A percentile compares a stretch with the other conserved stretches of the same genome.
Conservation (phyloP, 116 monocot species). For the Cymodocea nodosa region DNA sequence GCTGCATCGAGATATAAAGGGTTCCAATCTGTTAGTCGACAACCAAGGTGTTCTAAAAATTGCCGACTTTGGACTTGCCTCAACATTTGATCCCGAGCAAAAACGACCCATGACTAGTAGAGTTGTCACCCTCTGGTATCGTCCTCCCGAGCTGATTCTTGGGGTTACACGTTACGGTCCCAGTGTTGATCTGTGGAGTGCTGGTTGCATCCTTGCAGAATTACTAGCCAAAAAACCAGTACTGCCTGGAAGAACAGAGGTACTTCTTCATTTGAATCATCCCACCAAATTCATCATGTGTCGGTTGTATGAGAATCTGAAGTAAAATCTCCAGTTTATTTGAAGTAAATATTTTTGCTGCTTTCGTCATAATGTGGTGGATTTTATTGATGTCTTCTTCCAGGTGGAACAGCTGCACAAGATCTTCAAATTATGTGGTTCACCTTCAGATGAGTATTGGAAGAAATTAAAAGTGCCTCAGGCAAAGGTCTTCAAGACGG, state of each 20-base stretch:
- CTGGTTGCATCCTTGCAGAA: slow-evolving; percentile 79
- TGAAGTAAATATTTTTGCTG: too few relatives aligned
- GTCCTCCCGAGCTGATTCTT: slow-evolving; percentile 64
- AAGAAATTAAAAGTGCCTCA: slow-evolving; percentile 62
- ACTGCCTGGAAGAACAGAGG: slow-evolving; percentile 79
- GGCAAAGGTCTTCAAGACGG: slow-evolving; percentile 51
- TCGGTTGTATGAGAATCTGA: too few relatives aligned
- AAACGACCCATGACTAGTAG: slow-evolving; percentile 50
- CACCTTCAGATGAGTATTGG: slow-evolving; percentile 73
- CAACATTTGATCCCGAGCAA: slow-evolving; percentile 29
- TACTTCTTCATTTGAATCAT: not conserved
- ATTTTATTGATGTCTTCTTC: not conserved
- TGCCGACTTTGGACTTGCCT: slow-evolving; percentile 68
- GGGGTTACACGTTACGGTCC: slow-evolving; percentile 55
- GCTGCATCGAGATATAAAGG: slow-evolving; percentile 70
- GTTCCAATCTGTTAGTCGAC: slow-evolving; percentile 65
- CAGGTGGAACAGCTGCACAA: slow-evolving; percentile 90
- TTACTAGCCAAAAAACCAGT: slow-evolving; percentile 51
- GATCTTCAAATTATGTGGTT: slow-evolving; percentile 90
- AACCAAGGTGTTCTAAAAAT: slow-evolving; percentile 63
- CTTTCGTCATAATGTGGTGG: too few relatives aligned
- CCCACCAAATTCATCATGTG: too few relatives aligned
- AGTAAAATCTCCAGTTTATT: too few relatives aligned
- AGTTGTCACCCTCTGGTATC: slow-evolving; percentile 78
- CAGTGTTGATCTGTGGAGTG: slow-evolving; percentile 80